Percentiles rank a stretch among this genome's conserved stretches.
phyloP scores from a whole-genome alignment of 2,329 filamentous ascomycete genomes.

The Ceratocystis destructans region DNA sequence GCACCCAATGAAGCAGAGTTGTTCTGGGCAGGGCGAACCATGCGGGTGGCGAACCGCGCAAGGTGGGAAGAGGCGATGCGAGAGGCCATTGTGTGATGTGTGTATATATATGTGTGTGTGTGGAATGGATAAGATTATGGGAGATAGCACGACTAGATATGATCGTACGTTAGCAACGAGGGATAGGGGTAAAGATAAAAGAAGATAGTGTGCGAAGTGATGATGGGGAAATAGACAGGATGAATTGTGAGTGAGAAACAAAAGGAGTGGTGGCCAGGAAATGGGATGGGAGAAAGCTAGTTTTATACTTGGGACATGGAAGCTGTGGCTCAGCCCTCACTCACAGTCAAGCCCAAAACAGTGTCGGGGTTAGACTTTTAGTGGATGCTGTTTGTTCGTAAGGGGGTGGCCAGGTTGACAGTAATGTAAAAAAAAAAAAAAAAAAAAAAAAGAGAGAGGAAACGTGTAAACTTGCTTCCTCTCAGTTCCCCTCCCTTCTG shows the following conservation, averaged over 20 bases:
- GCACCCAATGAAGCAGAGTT: conserved; percentile 20
- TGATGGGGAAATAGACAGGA: conserved; percentile 1
- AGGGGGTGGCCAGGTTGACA: conserved; percentile 6
- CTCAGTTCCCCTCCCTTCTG: conserved; percentile 2
- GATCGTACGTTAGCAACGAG: not conserved
- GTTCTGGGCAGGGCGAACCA: conserved; percentile 27
- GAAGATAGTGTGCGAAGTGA: not conserved
- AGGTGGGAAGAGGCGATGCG: conserved; percentile 25
- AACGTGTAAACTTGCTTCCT: conserved; percentile 16
- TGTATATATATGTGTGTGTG: conserved; percentile 1
- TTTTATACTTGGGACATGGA: conserved; percentile 11
- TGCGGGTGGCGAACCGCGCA: conserved; percentile 22
- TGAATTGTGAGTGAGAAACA: not conserved
- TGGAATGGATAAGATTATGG: conserved; percentile 21
- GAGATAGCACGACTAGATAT: not conserved
- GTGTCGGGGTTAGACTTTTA: conserved; percentile 5
- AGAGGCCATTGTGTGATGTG: conserved; percentile 22
- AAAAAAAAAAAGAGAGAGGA: conserved; percentile 6
- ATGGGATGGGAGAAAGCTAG: conserved; percentile 15
- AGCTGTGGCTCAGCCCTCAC: conserved; percentile 1
- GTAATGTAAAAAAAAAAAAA: not conserved
- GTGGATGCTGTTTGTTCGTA: conserved; percentile 3
- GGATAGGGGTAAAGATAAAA: not conserved
- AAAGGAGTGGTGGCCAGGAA: conserved; percentile 7
- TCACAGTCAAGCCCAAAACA: not conserved